Percentiles rank a stretch among this genome's conserved stretches.
Conservation (phyloP, 2,329 filamentous ascomycete species). For the Arthroderma uncinatum region DNA sequence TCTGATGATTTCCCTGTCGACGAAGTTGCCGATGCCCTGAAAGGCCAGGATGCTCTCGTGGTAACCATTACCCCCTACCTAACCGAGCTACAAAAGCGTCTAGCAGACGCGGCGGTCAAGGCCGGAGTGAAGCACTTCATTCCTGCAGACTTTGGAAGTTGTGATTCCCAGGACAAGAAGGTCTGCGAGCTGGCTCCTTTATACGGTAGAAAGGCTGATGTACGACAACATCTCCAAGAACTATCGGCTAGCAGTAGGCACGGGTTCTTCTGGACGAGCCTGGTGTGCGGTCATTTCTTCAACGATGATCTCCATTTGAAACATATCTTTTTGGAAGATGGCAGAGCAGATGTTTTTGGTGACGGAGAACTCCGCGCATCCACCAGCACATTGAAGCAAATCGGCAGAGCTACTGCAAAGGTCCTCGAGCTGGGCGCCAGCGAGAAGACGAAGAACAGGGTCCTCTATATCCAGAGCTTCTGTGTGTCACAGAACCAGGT, state of each 20-base stretch:
- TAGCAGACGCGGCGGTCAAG: conserved; percentile 7
- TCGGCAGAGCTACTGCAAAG: conserved; percentile 7
- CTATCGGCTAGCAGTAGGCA: background rate
- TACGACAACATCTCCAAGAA: conserved; percentile 4
- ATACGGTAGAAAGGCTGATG: conserved; percentile 7
- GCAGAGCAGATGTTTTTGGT: conserved; percentile 8
- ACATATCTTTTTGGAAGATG: conserved; percentile 1
- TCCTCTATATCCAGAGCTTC: conserved; percentile 11
- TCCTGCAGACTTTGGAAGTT: conserved; percentile 10
- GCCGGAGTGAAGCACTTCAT: conserved; percentile 11
- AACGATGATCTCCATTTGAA: background rate
- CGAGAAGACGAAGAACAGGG: conserved; percentile 6
- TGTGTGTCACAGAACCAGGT: conserved; percentile 9
- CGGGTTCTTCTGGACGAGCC: conserved; percentile 7
- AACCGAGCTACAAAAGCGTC: conserved; percentile 6
- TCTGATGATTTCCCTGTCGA: conserved; percentile 7
- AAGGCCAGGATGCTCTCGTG: conserved; percentile 8
- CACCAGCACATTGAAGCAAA: conserved; percentile 6
- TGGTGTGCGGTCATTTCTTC: conserved; percentile 11
- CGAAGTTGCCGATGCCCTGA: conserved; percentile 4
- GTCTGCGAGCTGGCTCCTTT: conserved; percentile 6
- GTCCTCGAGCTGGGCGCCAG: conserved; percentile 3
- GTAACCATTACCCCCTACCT: conserved; percentile 5
- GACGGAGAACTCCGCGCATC: conserved; percentile 7
- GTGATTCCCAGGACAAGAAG: conserved; percentile 9